Evolutionary conservation across 2,329 filamentous ascomycete species (phyloP).

Genomic region (Parascedosporium putredinis): DNA sequence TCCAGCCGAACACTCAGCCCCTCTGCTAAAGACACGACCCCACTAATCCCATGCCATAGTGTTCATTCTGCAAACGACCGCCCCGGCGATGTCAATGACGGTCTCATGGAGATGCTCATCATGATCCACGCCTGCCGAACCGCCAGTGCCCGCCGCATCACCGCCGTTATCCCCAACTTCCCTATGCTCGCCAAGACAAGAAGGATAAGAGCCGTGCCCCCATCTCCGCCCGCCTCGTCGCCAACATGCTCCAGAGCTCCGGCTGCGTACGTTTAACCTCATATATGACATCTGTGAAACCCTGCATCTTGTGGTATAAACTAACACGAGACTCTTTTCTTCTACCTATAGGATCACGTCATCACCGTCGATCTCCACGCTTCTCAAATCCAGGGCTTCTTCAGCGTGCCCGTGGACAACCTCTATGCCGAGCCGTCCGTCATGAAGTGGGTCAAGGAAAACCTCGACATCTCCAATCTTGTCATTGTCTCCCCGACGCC

Average conservation of each 20-base stretch:
- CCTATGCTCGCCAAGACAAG: slow-evolving; percentile 97
- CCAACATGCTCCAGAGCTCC: slow-evolving; percentile 93
- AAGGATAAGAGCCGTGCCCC: slow-evolving; percentile 91
- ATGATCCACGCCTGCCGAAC: slow-evolving; percentile 87
- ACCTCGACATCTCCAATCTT: slow-evolving; percentile 69
- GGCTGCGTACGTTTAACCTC: slow-evolving; percentile 31
- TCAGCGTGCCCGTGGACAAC: slow-evolving; percentile 68
- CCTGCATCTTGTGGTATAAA: too few relatives aligned
- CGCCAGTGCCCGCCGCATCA: slow-evolving; percentile 65
- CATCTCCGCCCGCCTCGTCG: slow-evolving; percentile 90
- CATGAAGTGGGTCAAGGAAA: slow-evolving; percentile 81
- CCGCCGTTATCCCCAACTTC: slow-evolving; percentile 91
- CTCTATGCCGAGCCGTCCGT: slow-evolving; percentile 92
- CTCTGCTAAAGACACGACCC: neutral
- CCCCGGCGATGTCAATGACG: slow-evolving; percentile 97
- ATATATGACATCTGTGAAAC: neutral
- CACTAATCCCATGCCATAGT: slow-evolving; percentile 24
- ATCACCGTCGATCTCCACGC: slow-evolving; percentile 96
- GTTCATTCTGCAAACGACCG: slow-evolving; percentile 92
- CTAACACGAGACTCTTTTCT: too few relatives aligned
- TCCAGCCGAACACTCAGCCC: too few relatives aligned
- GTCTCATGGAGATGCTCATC: slow-evolving; percentile 94
- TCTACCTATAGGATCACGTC: slow-evolving; percentile 40
- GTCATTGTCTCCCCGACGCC: slow-evolving; percentile 90
- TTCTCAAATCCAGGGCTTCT: slow-evolving; percentile 91